Conservation (phyloP, 129 eudicot genomes). For the Tanacetum coccineum region DNA sequence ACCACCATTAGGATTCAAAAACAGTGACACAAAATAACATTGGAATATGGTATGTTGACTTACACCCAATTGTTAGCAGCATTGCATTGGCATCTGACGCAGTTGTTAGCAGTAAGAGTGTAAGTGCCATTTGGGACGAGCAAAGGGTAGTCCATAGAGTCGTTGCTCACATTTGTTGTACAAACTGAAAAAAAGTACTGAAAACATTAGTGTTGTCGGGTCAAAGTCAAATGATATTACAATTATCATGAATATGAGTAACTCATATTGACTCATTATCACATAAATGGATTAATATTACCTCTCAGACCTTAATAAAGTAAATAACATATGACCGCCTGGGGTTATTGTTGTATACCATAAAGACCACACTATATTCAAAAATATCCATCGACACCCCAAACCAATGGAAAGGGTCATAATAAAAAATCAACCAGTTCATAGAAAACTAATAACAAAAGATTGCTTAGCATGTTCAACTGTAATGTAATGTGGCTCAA, state of each 20-base stretch:
- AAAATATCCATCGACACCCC: background rate
- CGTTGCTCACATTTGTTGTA: constrained; percentile 35
- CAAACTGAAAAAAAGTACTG: constrained; percentile 42
- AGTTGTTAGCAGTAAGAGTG: constrained; percentile 44
- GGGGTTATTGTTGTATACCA: background rate
- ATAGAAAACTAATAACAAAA: no score
- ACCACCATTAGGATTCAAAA: background rate
- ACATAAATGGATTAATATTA: background rate
- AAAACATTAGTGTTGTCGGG: background rate
- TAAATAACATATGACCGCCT: constrained; percentile 9
- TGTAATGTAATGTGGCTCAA: no score
- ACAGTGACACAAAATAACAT: background rate
- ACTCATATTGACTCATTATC: background rate
- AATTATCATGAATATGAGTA: background rate
- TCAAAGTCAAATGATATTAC: background rate
- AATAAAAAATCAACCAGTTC: no score
- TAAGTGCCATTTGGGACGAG: constrained; percentile 58
- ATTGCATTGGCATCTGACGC: constrained; percentile 58
- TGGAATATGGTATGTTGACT: constrained; percentile 28
- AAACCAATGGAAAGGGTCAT: no score
- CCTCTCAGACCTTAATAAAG: background rate
- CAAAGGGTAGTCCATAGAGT: constrained; percentile 65
- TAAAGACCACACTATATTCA: background rate
- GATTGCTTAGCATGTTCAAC: background rate
- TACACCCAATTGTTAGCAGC: constrained; percentile 66